A percentile compares a stretch with the other conserved stretches of the same genome.
phyloP scores from a whole-genome alignment of 371 early-diverging fungal species.

The Amoeboradix gromovi region DNA sequence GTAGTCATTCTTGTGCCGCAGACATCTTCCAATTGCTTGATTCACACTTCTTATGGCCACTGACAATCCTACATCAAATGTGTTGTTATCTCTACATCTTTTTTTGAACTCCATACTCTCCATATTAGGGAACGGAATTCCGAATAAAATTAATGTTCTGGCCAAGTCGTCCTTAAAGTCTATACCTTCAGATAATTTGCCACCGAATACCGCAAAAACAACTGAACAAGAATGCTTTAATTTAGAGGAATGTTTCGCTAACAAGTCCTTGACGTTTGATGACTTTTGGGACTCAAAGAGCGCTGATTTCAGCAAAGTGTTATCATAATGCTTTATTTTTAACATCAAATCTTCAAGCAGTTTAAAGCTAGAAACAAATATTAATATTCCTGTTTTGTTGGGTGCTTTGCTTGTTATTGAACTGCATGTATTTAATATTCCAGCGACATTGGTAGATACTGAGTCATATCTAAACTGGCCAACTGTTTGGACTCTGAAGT shows the following conservation, averaged over 20 bases:
- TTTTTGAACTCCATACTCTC: constrained; percentile 5
- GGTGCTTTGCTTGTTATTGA: neutral
- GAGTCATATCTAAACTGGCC: neutral
- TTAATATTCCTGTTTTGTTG: neutral
- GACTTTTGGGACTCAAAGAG: neutral
- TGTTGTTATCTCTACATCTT: constrained; percentile 14
- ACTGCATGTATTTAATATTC: neutral
- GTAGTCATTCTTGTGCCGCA: constrained; percentile 56
- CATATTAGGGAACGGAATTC: constrained; percentile 68
- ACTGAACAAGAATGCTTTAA: constrained; percentile 16
- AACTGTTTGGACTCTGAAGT: neutral
- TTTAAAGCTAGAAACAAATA: neutral
- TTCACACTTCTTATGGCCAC: constrained; percentile 76
- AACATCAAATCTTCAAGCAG: neutral
- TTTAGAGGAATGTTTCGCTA: neutral
- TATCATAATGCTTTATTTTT: neutral
- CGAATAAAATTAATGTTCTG: constrained; percentile 56
- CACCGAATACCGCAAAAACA: constrained; percentile 38
- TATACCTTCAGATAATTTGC: constrained; percentile 78
- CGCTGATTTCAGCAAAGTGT: neutral
- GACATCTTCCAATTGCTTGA: constrained; percentile 74
- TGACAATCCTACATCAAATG: constrained; percentile 47
- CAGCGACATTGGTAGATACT: neutral
- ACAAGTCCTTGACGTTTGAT: neutral
- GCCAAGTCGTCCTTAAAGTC: constrained; percentile 66